Percentiles rank a stretch among this genome's conserved stretches.
phyloP scores from a whole-genome alignment of 2,329 filamentous ascomycete genomes.

The Colletotrichum tropicale region DNA sequence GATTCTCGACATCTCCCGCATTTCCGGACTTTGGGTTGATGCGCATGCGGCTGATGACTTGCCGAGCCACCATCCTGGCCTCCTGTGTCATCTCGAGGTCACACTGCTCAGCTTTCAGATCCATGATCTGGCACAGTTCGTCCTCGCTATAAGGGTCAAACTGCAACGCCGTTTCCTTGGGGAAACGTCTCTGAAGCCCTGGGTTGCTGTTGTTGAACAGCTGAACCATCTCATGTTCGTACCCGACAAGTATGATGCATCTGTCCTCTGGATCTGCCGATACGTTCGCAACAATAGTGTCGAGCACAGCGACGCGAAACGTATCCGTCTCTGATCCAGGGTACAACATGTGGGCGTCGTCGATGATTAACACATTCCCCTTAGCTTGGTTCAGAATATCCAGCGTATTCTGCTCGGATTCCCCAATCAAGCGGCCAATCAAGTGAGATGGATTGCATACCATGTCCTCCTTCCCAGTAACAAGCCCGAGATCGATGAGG shows the following conservation, averaged over 20 bases:
- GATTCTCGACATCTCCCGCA: conserved; percentile 64
- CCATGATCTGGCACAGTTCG: conserved; percentile 56
- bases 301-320: conserved; percentile 42
- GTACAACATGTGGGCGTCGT: conserved; percentile 66
- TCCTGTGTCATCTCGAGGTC: conserved; percentile 48
- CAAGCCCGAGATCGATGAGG: conserved; percentile 60
- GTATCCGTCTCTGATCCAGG: conserved; percentile 1
- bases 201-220: conserved; percentile 68
- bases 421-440: conserved; percentile 48
- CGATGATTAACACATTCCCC: conserved; percentile 68
- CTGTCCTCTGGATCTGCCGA: conserved; percentile 65
- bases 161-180: conserved; percentile 55
- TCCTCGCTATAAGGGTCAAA: conserved; percentile 63
- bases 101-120: conserved; percentile 55
- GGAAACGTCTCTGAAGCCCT: conserved; percentile 62
- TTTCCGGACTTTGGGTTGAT: conserved; percentile 66
- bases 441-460: conserved; percentile 66
- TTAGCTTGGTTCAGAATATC: conserved; percentile 56
- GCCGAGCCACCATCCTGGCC: conserved; percentile 51
- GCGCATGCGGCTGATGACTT: conserved; percentile 52
- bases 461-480: conserved; percentile 64
- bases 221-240: conserved; percentile 61
- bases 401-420: conserved; percentile 63
- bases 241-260: conserved; percentile 66
- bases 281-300: conserved; percentile 66